These are phyloP conservation scores for Syzygium oleosum DNA, from an alignment of 345 rosid genomes.

Conservation along the genomic window DNA sequence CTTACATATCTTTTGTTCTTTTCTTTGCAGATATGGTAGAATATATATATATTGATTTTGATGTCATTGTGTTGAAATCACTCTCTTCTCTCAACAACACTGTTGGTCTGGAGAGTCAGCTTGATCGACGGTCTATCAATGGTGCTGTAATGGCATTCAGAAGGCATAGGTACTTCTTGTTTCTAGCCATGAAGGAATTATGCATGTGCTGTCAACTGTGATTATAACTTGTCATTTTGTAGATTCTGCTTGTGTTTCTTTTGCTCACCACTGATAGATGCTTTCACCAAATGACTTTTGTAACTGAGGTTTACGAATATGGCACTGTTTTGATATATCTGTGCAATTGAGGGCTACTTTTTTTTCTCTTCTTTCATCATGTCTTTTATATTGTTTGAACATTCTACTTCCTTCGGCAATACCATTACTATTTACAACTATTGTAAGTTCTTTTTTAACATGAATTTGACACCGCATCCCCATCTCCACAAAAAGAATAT, in stretches of 20 bases:
- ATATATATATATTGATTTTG: conserved; percentile 74
- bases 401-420: neutral
- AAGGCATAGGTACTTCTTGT: conserved; percentile 45
- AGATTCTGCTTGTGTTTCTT: neutral
- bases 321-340: neutral
- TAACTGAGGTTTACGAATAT: neutral
- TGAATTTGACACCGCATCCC: neutral
- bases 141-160: conserved; percentile 88
- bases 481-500: neutral
- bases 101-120: conserved; percentile 56
- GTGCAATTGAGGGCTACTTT: neutral
- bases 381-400: neutral
- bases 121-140: conserved; percentile 41
- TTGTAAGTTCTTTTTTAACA: neutral
- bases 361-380: neutral
- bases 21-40: conserved; percentile 71
- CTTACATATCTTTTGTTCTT: conserved; percentile 1
- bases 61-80: conserved; percentile 65
- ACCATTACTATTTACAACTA: neutral
- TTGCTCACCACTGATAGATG: neutral
- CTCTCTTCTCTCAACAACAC: conserved; percentile 52
- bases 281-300: neutral
- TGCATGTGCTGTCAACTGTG: neutral
- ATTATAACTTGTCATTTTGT: neutral
- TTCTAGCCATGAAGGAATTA: neutral